phyloP scores from a whole-genome alignment of 495 filamentous ascomycete species.

The Ascobolus immersus region DNA sequence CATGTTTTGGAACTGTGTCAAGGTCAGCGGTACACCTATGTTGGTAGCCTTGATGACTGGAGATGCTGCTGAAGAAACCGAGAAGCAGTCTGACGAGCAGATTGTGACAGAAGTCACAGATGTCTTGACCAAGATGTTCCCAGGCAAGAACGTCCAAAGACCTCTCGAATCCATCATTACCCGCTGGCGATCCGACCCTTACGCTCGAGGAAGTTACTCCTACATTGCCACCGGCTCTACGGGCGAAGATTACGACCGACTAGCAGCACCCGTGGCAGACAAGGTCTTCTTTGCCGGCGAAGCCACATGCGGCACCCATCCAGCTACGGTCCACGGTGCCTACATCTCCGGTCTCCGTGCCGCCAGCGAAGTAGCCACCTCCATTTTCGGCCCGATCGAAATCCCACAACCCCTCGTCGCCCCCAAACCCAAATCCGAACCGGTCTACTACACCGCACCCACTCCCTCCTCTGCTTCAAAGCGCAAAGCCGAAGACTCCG shows the following conservation, averaged over 20 bases:
- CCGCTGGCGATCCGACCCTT: conserved; percentile 74
- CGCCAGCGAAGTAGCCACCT: conserved; percentile 57
- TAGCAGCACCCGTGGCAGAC: conserved; percentile 66
- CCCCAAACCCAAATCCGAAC: conserved; percentile 28
- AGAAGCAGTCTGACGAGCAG: conserved; percentile 41
- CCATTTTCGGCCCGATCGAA: conserved; percentile 54
- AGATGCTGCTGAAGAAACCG: conserved; percentile 71
- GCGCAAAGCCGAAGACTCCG: conserved; percentile 24
- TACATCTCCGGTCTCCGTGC: conserved; percentile 81
- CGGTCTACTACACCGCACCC: conserved; percentile 15
- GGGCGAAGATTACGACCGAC: conserved; percentile 73
- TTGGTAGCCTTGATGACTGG: conserved; percentile 89
- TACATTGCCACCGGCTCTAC: conserved; percentile 59
- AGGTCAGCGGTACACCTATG: conserved; percentile 64
- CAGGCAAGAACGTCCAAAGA: conserved; percentile 35
- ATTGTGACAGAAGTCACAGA: conserved; percentile 56
- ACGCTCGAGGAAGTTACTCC: conserved; percentile 78
- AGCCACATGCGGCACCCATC: conserved; percentile 82
- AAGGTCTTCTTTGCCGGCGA: conserved; percentile 81
- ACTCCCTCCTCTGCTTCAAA: conserved; percentile 20
- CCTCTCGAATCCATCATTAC: conserved; percentile 78
- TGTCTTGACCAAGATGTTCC: conserved; percentile 43
- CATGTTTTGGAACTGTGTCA: conserved; percentile 86
- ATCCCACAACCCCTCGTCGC: conserved; percentile 48
- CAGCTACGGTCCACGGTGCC: conserved; percentile 87